Base-by-base conservation (phyloP, 2,329 filamentous ascomycete genomes). In the Aspergillus sp. region DNA sequence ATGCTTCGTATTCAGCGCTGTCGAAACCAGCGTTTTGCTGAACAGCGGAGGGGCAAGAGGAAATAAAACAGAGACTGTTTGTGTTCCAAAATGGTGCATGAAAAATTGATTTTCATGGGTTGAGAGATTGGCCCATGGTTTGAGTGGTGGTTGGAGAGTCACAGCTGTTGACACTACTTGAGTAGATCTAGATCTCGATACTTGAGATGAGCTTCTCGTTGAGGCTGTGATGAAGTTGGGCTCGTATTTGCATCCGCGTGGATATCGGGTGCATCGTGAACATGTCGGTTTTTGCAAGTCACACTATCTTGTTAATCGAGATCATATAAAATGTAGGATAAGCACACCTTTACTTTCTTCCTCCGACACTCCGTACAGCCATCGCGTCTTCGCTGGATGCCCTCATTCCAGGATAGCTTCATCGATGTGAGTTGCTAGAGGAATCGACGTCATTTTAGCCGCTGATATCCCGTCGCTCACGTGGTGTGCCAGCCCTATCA, bases 321-420 rank as follows among this genome's bases (percentile, higher is more conserved):
- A 28, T 11, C 11, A 3, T 5, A 26, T 5, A 9, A 8, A 19
- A 26, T 29, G 5, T 4, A 5, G 38, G 29, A 40, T 27, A 27
- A 6, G 7, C 13, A 38, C 51, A 58, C 56, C 41, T 57, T 61
- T 13, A 61, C 49, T 45, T 62, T 62, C 36, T 60, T 62, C 33
- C 58, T 50, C 8, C 54, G 50, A 37, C 59, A 62, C 41, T 62
- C 58, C 5, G 52, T 55, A 33, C 59, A 62, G 37, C 59, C 59
- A 48, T 59, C 58, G 28, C 53, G 50, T 70, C 55, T 53, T 43
- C 52, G 53, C 28, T 48, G 45, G 36, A n/a, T 34, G 5, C 33
- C 33, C 33, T 19, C 19, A 19, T 19, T 19, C 19, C 19, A 19
- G 19, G 19, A 19, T 19, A 19, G 19, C 19, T 19, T 19, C 19